Evolutionary conservation across 176 grass and related monocot species (phyloP).

Genomic region (Eleusine indica): DNA sequence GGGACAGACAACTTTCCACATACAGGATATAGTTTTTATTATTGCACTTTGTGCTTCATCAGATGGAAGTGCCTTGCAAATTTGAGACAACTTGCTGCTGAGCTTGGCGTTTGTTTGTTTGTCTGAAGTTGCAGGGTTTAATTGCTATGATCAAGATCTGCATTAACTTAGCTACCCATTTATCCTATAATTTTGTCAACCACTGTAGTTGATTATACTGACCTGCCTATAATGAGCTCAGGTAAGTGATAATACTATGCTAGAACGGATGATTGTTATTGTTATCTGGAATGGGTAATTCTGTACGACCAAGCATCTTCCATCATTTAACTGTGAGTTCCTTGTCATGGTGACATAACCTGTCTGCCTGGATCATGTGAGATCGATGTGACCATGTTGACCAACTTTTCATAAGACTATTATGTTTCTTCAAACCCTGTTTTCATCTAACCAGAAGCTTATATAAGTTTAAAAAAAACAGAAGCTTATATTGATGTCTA

Average conservation of each 20-base stretch:
- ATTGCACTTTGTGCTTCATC: background rate
- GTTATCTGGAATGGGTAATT: background rate
- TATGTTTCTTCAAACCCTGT: background rate
- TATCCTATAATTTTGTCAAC: background rate
- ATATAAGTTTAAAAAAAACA: background rate
- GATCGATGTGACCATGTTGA: conserved; percentile 18
- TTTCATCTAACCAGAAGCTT: background rate
- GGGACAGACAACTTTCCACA: background rate
- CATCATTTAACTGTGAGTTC: conserved; percentile 1
- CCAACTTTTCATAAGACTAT: background rate
- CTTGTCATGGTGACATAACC: conserved; percentile 25
- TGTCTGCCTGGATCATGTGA: conserved; percentile 24
- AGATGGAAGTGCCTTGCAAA: background rate
- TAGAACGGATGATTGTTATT: background rate
- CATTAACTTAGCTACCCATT: background rate
- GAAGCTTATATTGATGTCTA: background rate
- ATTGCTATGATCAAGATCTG: background rate
- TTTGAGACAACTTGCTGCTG: background rate
- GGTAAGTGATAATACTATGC: background rate
- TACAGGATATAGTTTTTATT: background rate
- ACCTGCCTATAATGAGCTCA: conserved; percentile 6
- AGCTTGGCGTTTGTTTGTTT: background rate
- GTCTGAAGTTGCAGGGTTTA: background rate
- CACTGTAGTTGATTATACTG: background rate
- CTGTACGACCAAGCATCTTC: background rate